Percentiles rank a stretch among this genome's conserved stretches.
Conservation (phyloP, 345 rosid genomes). For the Corchorus olitorius region DNA sequence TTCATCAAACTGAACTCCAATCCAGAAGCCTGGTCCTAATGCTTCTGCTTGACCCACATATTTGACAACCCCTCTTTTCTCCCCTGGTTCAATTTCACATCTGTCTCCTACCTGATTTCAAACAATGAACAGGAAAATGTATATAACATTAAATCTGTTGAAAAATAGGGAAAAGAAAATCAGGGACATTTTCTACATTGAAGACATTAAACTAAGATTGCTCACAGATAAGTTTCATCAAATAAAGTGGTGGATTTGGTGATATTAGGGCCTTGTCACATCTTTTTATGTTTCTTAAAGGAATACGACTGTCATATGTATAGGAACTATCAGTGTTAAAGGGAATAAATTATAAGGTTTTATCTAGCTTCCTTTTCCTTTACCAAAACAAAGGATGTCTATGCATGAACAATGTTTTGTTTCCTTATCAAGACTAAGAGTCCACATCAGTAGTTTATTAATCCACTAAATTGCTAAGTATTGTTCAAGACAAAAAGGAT, state of each 20-base stretch:
- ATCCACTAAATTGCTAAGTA: background rate
- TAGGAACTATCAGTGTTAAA: background rate
- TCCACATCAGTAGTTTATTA: background rate
- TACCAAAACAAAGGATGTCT: background rate
- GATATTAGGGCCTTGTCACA: background rate
- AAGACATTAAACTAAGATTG: background rate
- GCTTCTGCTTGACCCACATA: conserved; percentile 80
- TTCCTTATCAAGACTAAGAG: background rate
- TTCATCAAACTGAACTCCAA: conserved; percentile 93
- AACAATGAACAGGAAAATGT: conserved; percentile 6
- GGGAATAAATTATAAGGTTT: background rate
- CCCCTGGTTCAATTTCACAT: conserved; percentile 94
- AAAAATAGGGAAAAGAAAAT: background rate
- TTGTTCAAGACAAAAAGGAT: background rate
- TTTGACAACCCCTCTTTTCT: conserved; percentile 86
- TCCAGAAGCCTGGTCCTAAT: conserved; percentile 86
- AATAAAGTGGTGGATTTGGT: background rate
- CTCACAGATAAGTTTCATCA: background rate
- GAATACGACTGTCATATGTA: too few species aligned
- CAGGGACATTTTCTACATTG: too few species aligned
- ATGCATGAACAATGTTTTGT: background rate
- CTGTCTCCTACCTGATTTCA: conserved; percentile 71
- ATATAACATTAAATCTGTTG: background rate
- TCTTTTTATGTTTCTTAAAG: background rate
- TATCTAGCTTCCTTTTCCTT: conserved; percentile 1